Evolutionary conservation across 2,329 filamentous ascomycete species (phyloP).

Genomic region (Grosmannia clavigera): DNA sequence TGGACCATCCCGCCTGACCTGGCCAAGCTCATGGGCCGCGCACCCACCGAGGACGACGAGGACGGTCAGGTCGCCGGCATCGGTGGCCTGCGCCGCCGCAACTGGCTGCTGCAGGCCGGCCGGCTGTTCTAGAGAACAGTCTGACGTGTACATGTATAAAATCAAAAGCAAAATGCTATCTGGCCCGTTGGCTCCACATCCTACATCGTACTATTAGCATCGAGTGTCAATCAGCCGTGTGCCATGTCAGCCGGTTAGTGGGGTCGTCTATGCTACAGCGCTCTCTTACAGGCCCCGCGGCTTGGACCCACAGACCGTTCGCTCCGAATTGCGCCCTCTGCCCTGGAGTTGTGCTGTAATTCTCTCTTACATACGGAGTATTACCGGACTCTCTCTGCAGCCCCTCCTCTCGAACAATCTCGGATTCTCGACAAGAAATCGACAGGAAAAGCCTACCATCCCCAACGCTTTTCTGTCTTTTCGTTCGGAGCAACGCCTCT

Average conservation of each 20-base stretch:
- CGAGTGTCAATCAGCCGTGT: too few species aligned
- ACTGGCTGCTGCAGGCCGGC: neutral
- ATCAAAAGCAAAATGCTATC: neutral
- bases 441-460: neutral
- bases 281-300: too few species aligned
- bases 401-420: neutral
- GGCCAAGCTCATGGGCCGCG: neutral
- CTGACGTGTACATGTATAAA: neutral
- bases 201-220: too few species aligned
- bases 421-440: neutral
- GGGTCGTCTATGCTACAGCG: too few species aligned
- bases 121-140: neutral
- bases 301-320: too few species aligned
- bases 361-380: neutral
- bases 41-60: neutral
- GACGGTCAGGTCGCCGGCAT: neutral
- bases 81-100: neutral
- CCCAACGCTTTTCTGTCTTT: neutral
- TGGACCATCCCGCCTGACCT: slow-evolving; percentile 41
- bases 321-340: too few species aligned
- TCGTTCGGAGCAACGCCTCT: neutral
- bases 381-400: neutral
- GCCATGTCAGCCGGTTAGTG: too few species aligned
- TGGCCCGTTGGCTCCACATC: too few species aligned
- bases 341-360: neutral